Conservation (phyloP, 23 red algal genomes). For the Gracilaria domingensis region DNA sequence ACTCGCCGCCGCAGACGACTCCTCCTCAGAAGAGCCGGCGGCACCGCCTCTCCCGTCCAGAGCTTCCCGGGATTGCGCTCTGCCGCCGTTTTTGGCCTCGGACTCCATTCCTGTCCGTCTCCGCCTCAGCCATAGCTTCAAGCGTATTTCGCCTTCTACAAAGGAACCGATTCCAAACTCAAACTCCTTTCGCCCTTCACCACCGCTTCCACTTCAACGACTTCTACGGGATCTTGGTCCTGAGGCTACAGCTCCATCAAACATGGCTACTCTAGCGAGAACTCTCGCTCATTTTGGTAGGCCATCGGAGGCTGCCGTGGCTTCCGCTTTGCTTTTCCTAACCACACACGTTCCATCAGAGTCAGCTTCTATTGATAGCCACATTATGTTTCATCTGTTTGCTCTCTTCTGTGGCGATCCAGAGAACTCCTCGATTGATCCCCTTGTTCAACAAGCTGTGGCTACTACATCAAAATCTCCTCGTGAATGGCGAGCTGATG, state of each 20-base stretch:
- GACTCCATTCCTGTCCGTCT: constrained; percentile 54
- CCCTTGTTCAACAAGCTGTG: constrained; percentile 42
- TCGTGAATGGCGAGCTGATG: constrained; percentile 72
- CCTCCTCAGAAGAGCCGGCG: constrained; percentile 43
- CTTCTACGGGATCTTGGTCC: constrained; percentile 66
- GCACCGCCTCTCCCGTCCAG: constrained; percentile 23
- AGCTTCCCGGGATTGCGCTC: constrained; percentile 55
- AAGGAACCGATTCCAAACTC: neutral
- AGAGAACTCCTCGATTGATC: constrained; percentile 43
- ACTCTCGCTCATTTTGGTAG: constrained; percentile 61
- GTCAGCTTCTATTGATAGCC: constrained; percentile 33
- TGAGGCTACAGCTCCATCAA: constrained; percentile 50
- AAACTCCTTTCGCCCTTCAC: constrained; percentile 10
- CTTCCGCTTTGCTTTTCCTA: constrained; percentile 63
- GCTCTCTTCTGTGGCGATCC: constrained; percentile 56
- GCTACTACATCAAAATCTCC: constrained; percentile 25
- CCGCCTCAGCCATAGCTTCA: constrained; percentile 13
- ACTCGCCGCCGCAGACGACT: constrained; percentile 62
- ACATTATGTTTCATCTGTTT: constrained; percentile 70
- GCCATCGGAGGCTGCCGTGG: constrained; percentile 59
- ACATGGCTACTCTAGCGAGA: constrained; percentile 62
- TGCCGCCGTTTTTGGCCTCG: constrained; percentile 40
- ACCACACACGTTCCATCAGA: constrained; percentile 57
- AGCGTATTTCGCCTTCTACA: constrained; percentile 18
- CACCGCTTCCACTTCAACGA: constrained; percentile 46